Evolutionary conservation across 495 filamentous ascomycete genomes (phyloP), one percentile per base, ranked within the genome.

Genomic region (Entonaema liquescens): DNA sequence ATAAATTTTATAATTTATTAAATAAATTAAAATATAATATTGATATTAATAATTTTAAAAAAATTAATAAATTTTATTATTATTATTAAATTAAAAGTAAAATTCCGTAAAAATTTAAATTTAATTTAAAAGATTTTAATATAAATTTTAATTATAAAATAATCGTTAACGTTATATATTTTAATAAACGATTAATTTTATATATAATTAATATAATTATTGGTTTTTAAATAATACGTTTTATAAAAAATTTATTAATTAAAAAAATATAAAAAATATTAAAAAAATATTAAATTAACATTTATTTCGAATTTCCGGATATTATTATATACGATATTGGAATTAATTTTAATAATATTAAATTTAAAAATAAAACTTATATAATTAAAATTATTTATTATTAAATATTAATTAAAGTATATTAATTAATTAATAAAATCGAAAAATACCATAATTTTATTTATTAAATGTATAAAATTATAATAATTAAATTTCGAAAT

Each of bases 121-220:
- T 47, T 47, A 42, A 5, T 42, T 42, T 42, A 42, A 42, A 42
- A 42, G 12, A 42, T 9, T 9, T 9, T 4, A 17, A 47, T 5
- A 47, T 47, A 19, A 47, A 47, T 19, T 47, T 47, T 47, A 47
- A 47, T 47, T 47, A 47, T 47, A 47, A 47, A 47, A 47, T 47
- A 19, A 47, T 47, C 19, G 9, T 42, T 42, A 42, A 42, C 13
- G 13, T 42, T 42, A 42, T 42, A 42, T 42, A 42, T 42, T 42
- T 42, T 15, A 42, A 42, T 42, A 42, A 42, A 5, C 2, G 13
- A 15, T 42, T 42, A 42, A 42, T 42, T 15, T 42, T 5, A 42
- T 42, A 42, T 42, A n/a, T 42, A 42, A n/a, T n/a, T n/a, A n/a
- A n/a, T n/a, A n/a, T 47, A 47, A 13, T 42, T 13, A 47, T 47